These are phyloP conservation scores for Claviceps citrina DNA, from an alignment of 2,329 filamentous ascomycete species.

Conservation along the genomic window DNA sequence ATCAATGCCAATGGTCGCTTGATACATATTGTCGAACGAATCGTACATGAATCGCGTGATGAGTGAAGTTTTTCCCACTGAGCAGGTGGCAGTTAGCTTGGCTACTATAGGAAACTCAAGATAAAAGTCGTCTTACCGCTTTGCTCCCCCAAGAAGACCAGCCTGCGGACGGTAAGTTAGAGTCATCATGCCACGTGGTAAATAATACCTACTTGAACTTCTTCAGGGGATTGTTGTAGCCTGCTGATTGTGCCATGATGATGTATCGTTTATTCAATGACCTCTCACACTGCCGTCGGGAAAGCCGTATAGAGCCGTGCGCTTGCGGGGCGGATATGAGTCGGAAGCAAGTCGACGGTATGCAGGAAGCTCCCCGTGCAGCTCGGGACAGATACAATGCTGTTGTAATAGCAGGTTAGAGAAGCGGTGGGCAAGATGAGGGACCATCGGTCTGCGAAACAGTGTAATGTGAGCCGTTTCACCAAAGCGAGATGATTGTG, in stretches of 20 bases:
- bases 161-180: slow-evolving; percentile 31
- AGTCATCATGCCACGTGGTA: not conserved
- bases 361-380: not conserved
- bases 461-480: not conserved
- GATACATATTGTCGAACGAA: slow-evolving; percentile 99
- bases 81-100: slow-evolving; percentile 13
- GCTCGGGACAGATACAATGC: not conserved
- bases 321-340: not conserved
- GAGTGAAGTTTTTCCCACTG: slow-evolving; percentile 95
- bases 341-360: not conserved
- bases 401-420: not conserved
- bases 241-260: slow-evolving; percentile 67
- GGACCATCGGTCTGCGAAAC: not conserved
- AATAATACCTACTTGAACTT: slow-evolving; percentile 75
- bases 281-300: not conserved
- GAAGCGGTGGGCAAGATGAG: not conserved
- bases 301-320: not conserved
- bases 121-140: slow-evolving; percentile 55
- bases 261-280: not conserved
- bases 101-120: not conserved
- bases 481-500: not conserved
- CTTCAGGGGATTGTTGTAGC: slow-evolving; percentile 98
- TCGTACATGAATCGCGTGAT: slow-evolving; percentile 99
- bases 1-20: slow-evolving; percentile 97
- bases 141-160: slow-evolving; percentile 96